Base-by-base conservation (phyloP, 306 rosid genomes). In the Trifolium subterraneum region DNA sequence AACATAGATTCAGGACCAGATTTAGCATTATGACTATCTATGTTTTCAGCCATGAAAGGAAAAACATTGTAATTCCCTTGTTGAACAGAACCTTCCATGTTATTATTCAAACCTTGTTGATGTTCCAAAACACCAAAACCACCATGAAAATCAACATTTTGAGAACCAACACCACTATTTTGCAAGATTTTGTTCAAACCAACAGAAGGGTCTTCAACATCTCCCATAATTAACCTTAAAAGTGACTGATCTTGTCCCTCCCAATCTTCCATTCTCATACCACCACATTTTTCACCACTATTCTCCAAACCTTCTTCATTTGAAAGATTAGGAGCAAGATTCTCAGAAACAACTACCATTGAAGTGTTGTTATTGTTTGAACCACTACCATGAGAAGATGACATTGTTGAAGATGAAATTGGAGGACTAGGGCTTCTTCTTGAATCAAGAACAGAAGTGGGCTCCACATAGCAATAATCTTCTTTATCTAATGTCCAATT, bases 361-460 rank as follows among this genome's bases (percentile, higher is more conserved):
- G 64, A 27, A 14, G 65, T 45, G 14, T 44, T 66, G 71, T 44
- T 66, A 19, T 66, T 29, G 33, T 29, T 66, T 47, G 73, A 68
- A 39, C 47, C 81, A 87, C 88, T 72, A 75, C 92, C 92, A 78
- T 59, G 87, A 68, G 96, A 92, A 66, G 98, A 92, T 78, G 98
- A 84, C 94, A 90, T 90, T 54, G 98, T 89, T 50, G 95, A 90
- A 75, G 96, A 80, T 48, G 97, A 89, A 14, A 86, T 82, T 3
- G 93, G 89, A 77, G 98, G 87, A 74, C 90, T 93, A 47, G 93
- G 87, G 91, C 94, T 90, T 87, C 96, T 85, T 85, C 89, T 79
- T 41, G 96, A 78, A 73, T 90, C 97, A 64, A 93, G 93, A 79
- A 93, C 97, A 79, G 98, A 93, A 81, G 93, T 91, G 90, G 96